Evolutionary conservation across 768 basidiomycete species (phyloP).

Genomic region (Hysterangium stoloniferum): DNA sequence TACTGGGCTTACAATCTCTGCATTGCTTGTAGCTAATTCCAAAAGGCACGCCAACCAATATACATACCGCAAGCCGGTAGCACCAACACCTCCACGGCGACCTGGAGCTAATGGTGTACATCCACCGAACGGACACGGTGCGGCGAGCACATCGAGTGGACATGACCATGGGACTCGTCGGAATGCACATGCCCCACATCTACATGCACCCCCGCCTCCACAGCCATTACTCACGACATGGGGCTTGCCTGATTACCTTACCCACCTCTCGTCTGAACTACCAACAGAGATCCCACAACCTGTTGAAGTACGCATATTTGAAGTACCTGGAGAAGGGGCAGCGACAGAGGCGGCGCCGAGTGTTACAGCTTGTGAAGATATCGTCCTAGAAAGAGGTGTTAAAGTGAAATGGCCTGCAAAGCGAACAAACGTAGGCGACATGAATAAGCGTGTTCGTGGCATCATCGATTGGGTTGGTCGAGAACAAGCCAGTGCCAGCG

Average conservation of each 20-base stretch:
- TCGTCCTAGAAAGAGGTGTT: constrained; percentile 68
- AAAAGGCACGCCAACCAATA: constrained; percentile 41
- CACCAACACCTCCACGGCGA: constrained; percentile 23
- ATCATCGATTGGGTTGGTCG: constrained; percentile 92
- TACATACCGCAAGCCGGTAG: constrained; percentile 29
- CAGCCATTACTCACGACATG: constrained; percentile 78
- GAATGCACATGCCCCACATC: constrained; percentile 26
- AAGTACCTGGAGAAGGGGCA: constrained; percentile 20
- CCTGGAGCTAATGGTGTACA: constrained; percentile 21
- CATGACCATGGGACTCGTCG: constrained; percentile 46
- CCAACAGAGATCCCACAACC: constrained; percentile 70
- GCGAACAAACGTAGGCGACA: constrained; percentile 92
- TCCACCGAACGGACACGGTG: constrained; percentile 22
- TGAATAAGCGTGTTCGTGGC: constrained; percentile 89
- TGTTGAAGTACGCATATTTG: constrained; percentile 49
- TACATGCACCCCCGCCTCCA: constrained; percentile 67
- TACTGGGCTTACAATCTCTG: not conserved
- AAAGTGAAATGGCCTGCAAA: constrained; percentile 92
- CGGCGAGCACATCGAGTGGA: constrained; percentile 10
- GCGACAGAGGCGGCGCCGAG: not conserved
- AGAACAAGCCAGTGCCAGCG: constrained; percentile 70
- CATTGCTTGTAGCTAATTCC: not conserved
- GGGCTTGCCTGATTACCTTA: constrained; percentile 89
- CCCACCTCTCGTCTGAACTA: constrained; percentile 77
- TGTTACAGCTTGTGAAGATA: constrained; percentile 2